A percentile compares a stretch with the other conserved stretches of the same genome.
Evolutionary conservation across 768 basidiomycete species (phyloP).

Genomic region (Naganishia friedmannii): DNA sequence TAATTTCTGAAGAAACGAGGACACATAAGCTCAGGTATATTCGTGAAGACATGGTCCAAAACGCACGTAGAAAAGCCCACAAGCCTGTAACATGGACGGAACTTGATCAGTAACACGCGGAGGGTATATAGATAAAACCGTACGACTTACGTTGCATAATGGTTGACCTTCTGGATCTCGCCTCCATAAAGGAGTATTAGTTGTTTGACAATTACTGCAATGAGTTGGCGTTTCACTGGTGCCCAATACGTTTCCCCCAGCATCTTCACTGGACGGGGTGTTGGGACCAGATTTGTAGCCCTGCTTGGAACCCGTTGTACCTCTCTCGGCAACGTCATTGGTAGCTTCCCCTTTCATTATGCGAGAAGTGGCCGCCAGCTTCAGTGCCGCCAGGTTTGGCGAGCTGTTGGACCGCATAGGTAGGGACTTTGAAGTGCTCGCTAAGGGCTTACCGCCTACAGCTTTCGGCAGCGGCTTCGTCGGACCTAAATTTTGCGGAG

Average conservation of each 20-base stretch:
- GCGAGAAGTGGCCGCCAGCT: conserved; percentile 31
- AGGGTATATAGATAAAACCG: neutral
- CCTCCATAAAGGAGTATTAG: conserved; percentile 89
- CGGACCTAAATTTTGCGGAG: conserved; percentile 1
- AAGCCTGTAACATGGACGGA: conserved; percentile 60
- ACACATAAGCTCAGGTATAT: neutral
- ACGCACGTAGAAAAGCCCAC: conserved; percentile 72
- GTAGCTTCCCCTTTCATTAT: neutral
- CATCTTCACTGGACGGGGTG: conserved; percentile 55
- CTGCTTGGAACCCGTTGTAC: neutral
- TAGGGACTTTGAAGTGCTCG: conserved; percentile 13
- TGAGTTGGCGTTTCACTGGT: conserved; percentile 63
- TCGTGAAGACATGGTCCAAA: conserved; percentile 57
- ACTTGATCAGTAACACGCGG: neutral
- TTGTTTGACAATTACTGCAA: conserved; percentile 93
- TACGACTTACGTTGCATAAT: conserved; percentile 62
- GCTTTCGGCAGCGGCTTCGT: conserved; percentile 45
- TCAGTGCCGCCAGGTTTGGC: conserved; percentile 44
- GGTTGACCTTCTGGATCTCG: conserved; percentile 90
- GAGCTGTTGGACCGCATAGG: conserved; percentile 46
- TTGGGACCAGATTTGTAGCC: conserved; percentile 26
- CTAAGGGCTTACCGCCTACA: conserved; percentile 38
- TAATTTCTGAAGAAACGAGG: conserved; percentile 59
- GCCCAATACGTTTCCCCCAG: conserved; percentile 55
- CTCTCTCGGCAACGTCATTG: neutral